Evolutionary conservation across 768 basidiomycete genomes (phyloP).

Genomic region (Pleurotus platypus): DNA sequence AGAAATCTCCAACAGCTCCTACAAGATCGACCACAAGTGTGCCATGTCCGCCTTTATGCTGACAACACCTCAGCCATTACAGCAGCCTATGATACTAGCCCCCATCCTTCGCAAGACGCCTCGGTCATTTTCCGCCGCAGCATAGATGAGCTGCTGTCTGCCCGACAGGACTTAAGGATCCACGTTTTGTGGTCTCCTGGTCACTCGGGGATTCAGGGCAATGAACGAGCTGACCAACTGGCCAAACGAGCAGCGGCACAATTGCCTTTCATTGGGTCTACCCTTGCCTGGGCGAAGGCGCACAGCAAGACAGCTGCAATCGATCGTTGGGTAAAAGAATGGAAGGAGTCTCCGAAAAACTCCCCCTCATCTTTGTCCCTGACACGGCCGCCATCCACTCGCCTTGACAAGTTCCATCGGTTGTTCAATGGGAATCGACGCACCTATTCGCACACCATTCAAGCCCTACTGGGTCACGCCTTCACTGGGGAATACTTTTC

Average conservation of each 20-base stretch:
- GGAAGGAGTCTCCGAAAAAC: conserved; percentile 6
- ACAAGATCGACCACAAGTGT: conserved; percentile 9
- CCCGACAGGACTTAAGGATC: too few relatives aligned
- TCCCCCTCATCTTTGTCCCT: too few relatives aligned
- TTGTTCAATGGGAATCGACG: too few relatives aligned
- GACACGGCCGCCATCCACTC: too few relatives aligned
- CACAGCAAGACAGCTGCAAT: conserved; percentile 6
- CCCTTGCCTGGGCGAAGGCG: conserved; percentile 13
- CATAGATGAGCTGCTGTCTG: too few relatives aligned
- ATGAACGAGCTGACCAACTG: conserved; percentile 19
- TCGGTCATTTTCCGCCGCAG: conserved; percentile 8
- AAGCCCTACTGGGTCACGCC: too few relatives aligned
- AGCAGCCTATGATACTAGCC: conserved; percentile 17
- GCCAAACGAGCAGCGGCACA: conserved; percentile 19
- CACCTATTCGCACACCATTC: too few relatives aligned
- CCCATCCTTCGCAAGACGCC: conserved; percentile 14
- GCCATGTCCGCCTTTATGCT: conserved; percentile 18
- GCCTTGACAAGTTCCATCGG: too few relatives aligned
- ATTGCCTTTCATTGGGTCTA: conserved; percentile 6
- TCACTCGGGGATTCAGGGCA: conserved; percentile 18
- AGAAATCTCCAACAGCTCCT: conserved; percentile 9
- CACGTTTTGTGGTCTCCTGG: conserved; percentile 19
- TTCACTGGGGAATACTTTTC: too few relatives aligned
- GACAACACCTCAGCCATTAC: conserved; percentile 19
- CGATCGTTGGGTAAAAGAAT: conserved; percentile 14